Evolutionary conservation across 2,329 filamentous ascomycete species (phyloP), one percentile per base, ranked within the genome.

Genomic region (Lojkania enalia): DNA sequence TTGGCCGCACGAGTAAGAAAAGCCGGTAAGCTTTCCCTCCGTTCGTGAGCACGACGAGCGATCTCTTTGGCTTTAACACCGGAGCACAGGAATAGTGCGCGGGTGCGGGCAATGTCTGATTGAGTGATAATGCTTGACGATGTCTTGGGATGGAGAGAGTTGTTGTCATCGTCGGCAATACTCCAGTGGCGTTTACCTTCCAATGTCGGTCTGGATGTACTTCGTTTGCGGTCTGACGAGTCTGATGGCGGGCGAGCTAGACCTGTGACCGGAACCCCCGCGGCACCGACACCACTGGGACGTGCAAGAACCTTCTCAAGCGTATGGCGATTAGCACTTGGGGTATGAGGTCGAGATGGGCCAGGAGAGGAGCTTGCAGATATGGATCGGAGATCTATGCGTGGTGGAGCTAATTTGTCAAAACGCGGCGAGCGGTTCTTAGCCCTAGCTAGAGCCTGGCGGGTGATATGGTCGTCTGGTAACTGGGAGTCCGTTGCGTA

Each of bases 61-160:
- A 96, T 88, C 61, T 94, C 88, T 60, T 84, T 84, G 0, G 92
- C 91, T 71, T 95, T 95, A 61, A 96, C 85, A n/a, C 90, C 91
- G 0, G 90, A 89, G 51, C 85, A 87, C 16, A 95, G 76, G 30
- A 96, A 81, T 6, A 95, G 76, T 0, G 89, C 82, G 45, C 84
- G 81, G 2, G 91, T 78, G n/a, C 90, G 84, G 13, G 87, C 87
- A 41, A 95, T 80, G 57, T 96, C 92, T n/a, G 81, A 57, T 80
- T 83, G 7, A 78, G 63, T 63, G 15, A 64, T 53, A n/a, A 51
- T 46, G 6, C 57, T 56, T 3, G 51, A 35, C 15, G 41, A 46
- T 6, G 46, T 45, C 18, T 60, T 67, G 37, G 67, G 68, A 13
- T 61, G 60, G 4, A 65, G 60, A 4, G 58, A 59, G 16, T 72